These are phyloP conservation scores for Sporothrix luriei DNA, from an alignment of 2,329 filamentous ascomycete genomes.

Conservation along the genomic window DNA sequence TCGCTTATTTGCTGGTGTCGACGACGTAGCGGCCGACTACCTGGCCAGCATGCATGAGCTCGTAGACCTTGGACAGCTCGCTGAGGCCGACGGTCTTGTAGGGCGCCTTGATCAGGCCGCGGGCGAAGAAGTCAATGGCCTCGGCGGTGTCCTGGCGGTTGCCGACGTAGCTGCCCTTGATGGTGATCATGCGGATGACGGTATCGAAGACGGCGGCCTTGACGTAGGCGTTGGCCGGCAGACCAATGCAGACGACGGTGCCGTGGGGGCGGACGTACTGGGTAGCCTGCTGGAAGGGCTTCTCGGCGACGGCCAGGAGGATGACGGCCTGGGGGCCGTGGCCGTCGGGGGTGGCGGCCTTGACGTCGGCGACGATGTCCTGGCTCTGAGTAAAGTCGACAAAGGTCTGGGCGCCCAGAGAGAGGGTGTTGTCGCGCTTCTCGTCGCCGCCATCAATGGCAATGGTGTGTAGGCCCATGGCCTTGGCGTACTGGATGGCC, in stretches of 20 bases:
- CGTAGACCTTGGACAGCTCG: constrained; percentile 78
- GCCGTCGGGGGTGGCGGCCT: constrained; percentile 75
- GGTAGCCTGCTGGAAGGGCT: constrained; percentile 92
- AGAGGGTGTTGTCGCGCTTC: constrained; percentile 62
- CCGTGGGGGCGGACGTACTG: constrained; percentile 84
- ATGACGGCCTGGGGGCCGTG: constrained; percentile 86
- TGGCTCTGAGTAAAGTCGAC: constrained; percentile 78
- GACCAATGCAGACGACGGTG: constrained; percentile 82
- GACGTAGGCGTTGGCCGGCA: constrained; percentile 78
- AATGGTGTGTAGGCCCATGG: constrained; percentile 49
- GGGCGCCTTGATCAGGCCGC: constrained; percentile 82
- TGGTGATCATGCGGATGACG: constrained; percentile 85
- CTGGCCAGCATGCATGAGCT: constrained; percentile 69
- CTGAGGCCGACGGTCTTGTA: constrained; percentile 83
- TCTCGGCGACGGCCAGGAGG: constrained; percentile 82
- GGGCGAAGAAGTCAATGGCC: constrained; percentile 84
- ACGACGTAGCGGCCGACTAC: constrained; percentile 80
- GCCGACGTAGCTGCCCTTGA: constrained; percentile 91
- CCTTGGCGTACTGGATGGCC: constrained; percentile 51
- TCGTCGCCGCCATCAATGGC: constrained; percentile 50
- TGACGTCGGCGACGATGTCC: constrained; percentile 82
- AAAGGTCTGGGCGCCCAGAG: constrained; percentile 70
- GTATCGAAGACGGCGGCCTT: constrained; percentile 86
- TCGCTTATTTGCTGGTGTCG: constrained; percentile 60
- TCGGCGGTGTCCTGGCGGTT: constrained; percentile 87